Base-by-base conservation (phyloP, 106 monocot species). In the Dioscorea dumetorum region DNA sequence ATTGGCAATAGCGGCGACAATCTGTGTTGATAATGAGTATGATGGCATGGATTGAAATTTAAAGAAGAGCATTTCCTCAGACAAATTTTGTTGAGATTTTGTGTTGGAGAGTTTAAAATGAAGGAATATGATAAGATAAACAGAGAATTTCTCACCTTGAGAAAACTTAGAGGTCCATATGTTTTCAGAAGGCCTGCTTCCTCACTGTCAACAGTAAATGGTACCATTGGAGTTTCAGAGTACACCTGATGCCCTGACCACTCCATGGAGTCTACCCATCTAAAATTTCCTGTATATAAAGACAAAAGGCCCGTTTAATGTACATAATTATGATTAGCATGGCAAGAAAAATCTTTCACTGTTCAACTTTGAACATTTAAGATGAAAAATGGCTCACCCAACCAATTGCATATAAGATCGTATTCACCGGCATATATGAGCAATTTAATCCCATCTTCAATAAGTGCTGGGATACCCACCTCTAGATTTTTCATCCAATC, bases 401-500 rank as follows among this genome's bases (percentile, higher is more conserved):
- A 49, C 79, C 79, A 79, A 56, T 84, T 76, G 72, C 79, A 79
- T 51, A 84, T 84, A 65, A 79, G 79, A 51, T 79, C 79, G 52
- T 84, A 84, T 73, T 79, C 79, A 56, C 76, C 78, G 24, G 83
- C 79, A 72, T 79, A 79, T 10, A 83, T 52, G 31, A 79, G 72
- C 7, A 83, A 57, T 49, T 73, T 72, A 69, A 84, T 76, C 49
- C 67, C 73, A 50, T 84, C 76, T 14, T 84, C 79, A 62, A 84
- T 60, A 18, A 79, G 68, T 49, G 79, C 60, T 33, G 79, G 79
- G 61, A 84, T 80, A 14, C 79, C 79, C 50, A 76, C 79, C 76
- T 84, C 73, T 13, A 84, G 68, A 33, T 84, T 76, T 72, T 80
- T 84, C 84, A 84, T 84, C 79, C 67, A 80, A 41, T 84, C 84